These are phyloP conservation scores for Colletotrichum graminicola DNA, from an alignment of 2,329 filamentous ascomycete species.

Conservation along the genomic window DNA sequence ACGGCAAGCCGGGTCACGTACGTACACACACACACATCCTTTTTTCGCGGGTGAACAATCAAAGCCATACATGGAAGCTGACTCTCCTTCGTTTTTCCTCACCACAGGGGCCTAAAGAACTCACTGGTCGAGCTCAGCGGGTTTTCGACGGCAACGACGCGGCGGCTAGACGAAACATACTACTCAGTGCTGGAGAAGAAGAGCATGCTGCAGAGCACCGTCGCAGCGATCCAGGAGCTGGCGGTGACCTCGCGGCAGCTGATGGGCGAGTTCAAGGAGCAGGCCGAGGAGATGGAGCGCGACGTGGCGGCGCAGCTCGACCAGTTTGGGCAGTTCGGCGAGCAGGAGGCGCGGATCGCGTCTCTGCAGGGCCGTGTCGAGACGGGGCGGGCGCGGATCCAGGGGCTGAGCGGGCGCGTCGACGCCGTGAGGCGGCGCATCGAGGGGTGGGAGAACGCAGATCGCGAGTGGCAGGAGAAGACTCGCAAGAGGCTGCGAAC, in stretches of 20 bases:
- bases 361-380: slow-evolving; percentile 72
- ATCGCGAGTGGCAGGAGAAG: slow-evolving; percentile 76
- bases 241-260: slow-evolving; percentile 70
- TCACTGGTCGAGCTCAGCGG: slow-evolving; percentile 67
- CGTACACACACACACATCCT: slow-evolving; percentile 42
- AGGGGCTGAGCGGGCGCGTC: slow-evolving; percentile 71
- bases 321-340: slow-evolving; percentile 71
- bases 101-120: slow-evolving; percentile 62
- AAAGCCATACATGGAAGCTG: not conserved
- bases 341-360: slow-evolving; percentile 74
- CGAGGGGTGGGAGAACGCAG: slow-evolving; percentile 75
- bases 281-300: slow-evolving; percentile 68
- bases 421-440: slow-evolving; percentile 73
- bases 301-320: slow-evolving; percentile 73
- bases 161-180: slow-evolving; percentile 79
- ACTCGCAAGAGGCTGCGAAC: slow-evolving; percentile 73
- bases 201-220: slow-evolving; percentile 71
- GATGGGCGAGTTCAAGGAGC: slow-evolving; percentile 69
- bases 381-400: slow-evolving; percentile 69
- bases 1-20: slow-evolving; percentile 57
- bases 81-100: not conserved
- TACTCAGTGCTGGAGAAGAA: slow-evolving; percentile 79
- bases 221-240: slow-evolving; percentile 75
- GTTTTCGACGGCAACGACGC: slow-evolving; percentile 72
- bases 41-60: not conserved